Conservation (phyloP, 257 asterid species). For the Plantago major region DNA sequence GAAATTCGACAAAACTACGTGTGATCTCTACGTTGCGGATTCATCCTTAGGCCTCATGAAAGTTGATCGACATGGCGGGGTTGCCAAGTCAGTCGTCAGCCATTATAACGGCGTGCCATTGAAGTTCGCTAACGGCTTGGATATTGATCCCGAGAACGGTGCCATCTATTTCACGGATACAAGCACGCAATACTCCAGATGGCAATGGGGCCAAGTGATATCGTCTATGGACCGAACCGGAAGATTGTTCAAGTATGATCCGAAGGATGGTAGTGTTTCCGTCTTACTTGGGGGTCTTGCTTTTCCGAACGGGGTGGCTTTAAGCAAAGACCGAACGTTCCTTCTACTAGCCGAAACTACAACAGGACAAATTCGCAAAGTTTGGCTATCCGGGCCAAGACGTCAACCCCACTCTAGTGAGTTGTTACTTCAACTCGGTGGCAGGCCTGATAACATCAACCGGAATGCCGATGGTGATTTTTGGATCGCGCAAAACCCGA, state of each 20-base stretch:
- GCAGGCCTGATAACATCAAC: conserved; percentile 70
- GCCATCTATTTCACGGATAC: conserved; percentile 4
- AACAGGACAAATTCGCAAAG: conserved; percentile 30
- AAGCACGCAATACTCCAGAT: not conserved
- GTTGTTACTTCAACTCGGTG: conserved; percentile 42
- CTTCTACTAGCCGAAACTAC: conserved; percentile 48
- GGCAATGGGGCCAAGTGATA: too few species aligned
- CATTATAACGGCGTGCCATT: not conserved
- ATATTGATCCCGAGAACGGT: not conserved
- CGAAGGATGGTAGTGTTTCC: conserved; percentile 38
- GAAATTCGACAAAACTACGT: too few species aligned
- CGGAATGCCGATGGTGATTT: conserved; percentile 53
- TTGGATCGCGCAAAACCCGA: conserved; percentile 46
- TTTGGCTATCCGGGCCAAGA: conserved; percentile 55
- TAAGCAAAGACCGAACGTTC: conserved; percentile 50
- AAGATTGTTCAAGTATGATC: conserved; percentile 54
- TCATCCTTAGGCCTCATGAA: conserved; percentile 46
- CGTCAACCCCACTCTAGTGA: conserved; percentile 35
- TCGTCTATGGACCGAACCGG: conserved; percentile 30
- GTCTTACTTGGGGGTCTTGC: conserved; percentile 47
- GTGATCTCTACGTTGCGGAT: too few species aligned
- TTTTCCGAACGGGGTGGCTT: conserved; percentile 70
- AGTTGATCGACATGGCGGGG: conserved; percentile 50
- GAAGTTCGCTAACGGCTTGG: not conserved
- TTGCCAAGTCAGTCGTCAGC: not conserved